These are phyloP conservation scores for Saprolegnia parasitica DNA, from an alignment of 352 stramenopile genomes.

Conservation along the genomic window DNA sequence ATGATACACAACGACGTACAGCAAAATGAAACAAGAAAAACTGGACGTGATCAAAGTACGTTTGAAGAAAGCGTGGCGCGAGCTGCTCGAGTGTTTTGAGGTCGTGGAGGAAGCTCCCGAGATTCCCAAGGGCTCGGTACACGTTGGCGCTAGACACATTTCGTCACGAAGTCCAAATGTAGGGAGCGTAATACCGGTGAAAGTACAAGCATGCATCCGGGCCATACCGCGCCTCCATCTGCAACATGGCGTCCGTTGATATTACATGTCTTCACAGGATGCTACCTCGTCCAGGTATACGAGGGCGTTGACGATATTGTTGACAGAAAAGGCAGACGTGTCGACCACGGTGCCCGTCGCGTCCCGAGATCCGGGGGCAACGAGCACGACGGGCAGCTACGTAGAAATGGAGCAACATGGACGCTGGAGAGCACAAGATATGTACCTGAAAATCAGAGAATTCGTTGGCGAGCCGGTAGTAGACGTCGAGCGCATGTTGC, in stretches of 20 bases:
- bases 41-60: conserved; percentile 37
- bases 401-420: conserved; percentile 30
- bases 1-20: too few relatives aligned
- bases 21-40: too few relatives aligned
- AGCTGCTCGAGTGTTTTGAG: conserved; percentile 47
- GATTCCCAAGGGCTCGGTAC: conserved; percentile 42
- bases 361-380: conserved; percentile 42
- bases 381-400: conserved; percentile 42
- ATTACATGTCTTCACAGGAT: not conserved
- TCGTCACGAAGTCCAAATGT: not conserved
- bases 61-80: conserved; percentile 40
- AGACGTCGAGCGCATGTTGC: conserved; percentile 46
- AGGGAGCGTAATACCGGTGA: conserved; percentile 32
- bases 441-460: conserved; percentile 25
- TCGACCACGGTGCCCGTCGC: conserved; percentile 41
- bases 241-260: not conserved
- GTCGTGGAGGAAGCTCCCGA: conserved; percentile 44
- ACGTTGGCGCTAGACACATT: conserved; percentile 38
- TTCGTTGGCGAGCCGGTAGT: conserved; percentile 36
- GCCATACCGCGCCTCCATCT: conserved; percentile 54
- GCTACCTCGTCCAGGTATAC: conserved; percentile 41
- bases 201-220: conserved; percentile 56
- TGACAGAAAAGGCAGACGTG: conserved; percentile 43
- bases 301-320: conserved; percentile 42
- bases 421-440: not conserved